Conservation (phyloP, 2,329 filamentous ascomycete genomes). For the Trichoderma hamatum region DNA sequence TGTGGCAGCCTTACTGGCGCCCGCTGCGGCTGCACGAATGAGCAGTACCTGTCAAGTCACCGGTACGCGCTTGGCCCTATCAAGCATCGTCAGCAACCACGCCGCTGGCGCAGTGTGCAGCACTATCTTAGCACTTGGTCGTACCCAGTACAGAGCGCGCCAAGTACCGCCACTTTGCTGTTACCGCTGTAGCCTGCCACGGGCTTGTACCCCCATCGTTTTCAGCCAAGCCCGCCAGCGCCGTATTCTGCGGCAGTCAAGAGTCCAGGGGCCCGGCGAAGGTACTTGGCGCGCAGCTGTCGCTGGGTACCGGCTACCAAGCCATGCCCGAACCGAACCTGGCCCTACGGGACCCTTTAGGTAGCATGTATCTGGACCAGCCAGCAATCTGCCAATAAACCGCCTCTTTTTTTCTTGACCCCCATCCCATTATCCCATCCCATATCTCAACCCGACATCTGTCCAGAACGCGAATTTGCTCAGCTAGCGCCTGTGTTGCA, state of each 20-base stretch:
- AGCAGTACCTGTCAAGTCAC: conserved; percentile 8
- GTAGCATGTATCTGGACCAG: conserved; percentile 14
- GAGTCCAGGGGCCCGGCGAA: not conserved
- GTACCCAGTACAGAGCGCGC: not conserved
- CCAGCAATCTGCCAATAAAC: conserved; percentile 12
- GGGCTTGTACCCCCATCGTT: conserved; percentile 6
- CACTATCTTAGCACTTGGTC: not conserved
- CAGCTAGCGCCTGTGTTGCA: conserved; percentile 15
- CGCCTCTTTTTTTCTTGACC: conserved; percentile 18
- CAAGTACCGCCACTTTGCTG: not conserved
- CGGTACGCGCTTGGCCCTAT: conserved; percentile 20
- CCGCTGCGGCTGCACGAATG: not conserved
- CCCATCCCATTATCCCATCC: conserved; percentile 10
- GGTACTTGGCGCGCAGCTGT: conserved; percentile 15
- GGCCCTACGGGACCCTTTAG: conserved; percentile 24
- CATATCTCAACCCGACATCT: conserved; percentile 23
- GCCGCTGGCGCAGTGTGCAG: not conserved
- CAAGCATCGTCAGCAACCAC: conserved; percentile 21
- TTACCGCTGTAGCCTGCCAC: not conserved
- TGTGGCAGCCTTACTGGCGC: not conserved
- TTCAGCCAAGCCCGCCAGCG: not conserved
- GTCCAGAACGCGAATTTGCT: conserved; percentile 23
- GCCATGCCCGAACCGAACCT: conserved; percentile 8
- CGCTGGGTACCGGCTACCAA: conserved; percentile 2
- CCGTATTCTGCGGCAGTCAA: not conserved